Evolutionary conservation across 345 rosid species (phyloP), one percentile per base, ranked within the genome.

Genomic region (Theobroma cacao): DNA sequence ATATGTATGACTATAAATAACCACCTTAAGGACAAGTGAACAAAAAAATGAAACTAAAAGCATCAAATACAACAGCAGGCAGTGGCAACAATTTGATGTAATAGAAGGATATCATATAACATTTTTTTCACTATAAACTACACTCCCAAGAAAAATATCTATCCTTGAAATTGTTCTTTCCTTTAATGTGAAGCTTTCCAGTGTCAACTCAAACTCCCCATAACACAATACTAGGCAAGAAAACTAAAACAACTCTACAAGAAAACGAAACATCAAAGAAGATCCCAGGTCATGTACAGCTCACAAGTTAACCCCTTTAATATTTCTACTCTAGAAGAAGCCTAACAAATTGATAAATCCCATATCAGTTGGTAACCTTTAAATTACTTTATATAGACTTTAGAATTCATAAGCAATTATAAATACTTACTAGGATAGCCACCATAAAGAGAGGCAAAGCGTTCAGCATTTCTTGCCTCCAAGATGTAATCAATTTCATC

Each of bases 381-480:
- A 56, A 74, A 74, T 38, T 68, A 43, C 55, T 43, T 68, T 24
- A 24, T 30, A 68, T 26, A 24, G 50, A 69, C 20, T 26, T 43
- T 24, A 74, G 50, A 43, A 7, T 58, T 14, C 38, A 59, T 18
- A 36, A 13, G 34, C 64, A 74, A 41, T 26, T 26, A 26, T 30
- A 67, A 60, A 47, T 82, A 87, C 94, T 87, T 82, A 90, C 96
- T 30, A 76, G 86, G 81, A 34, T 81, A 77, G 66, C 53, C 82
- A 82, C 91, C 84, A 86, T 91, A 96, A 14, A 92, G 91, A 85
- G 89, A 82, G 80, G 98, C 94, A 86, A 96, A 96, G 80, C 89
- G 91, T 78, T 94, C 99, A 65, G 99, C 99, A 89, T 94, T 94
- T 89, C 89, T 87, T 62, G 93, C 99, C 86, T 96, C 97, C 24